A percentile compares a stretch with the other conserved stretches of the same genome.
Evolutionary conservation across 2,329 filamentous ascomycete species (phyloP).

Genomic region (Thermomyces lanuginosus): DNA sequence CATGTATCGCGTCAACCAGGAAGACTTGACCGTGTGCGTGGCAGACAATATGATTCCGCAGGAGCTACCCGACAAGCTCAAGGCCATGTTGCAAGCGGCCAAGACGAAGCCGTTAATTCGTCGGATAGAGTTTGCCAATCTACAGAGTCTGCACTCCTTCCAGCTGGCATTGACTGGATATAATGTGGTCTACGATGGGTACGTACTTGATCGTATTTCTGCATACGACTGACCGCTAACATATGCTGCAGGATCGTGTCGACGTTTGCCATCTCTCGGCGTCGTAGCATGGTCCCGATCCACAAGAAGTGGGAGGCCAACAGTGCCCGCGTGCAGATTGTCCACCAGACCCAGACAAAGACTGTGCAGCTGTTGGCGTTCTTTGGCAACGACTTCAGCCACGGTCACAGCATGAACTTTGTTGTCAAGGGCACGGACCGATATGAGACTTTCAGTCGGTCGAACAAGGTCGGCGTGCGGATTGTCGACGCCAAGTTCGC

Average conservation of each 20-base stretch:
- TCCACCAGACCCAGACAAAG: slow-evolving; percentile 60
- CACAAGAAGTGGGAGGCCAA: slow-evolving; percentile 87
- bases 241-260: slow-evolving; percentile 38
- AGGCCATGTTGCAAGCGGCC: slow-evolving; percentile 43
- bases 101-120: slow-evolving; percentile 51
- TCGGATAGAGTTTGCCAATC: slow-evolving; percentile 50
- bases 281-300: slow-evolving; percentile 78
- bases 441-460: slow-evolving; percentile 52
- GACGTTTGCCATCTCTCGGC: slow-evolving; percentile 64
- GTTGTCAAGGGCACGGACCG: slow-evolving; percentile 68
- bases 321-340: slow-evolving; percentile 63
- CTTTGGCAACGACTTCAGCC: slow-evolving; percentile 63
- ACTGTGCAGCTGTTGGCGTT: slow-evolving; percentile 67
- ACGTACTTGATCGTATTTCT: slow-evolving; percentile 9
- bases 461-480: slow-evolving; percentile 54
- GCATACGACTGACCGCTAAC: background rate
- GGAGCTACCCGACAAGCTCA: slow-evolving; percentile 46
- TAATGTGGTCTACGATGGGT: slow-evolving; percentile 53
- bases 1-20: slow-evolving; percentile 55
- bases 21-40: slow-evolving; percentile 60
- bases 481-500: slow-evolving; percentile 86
- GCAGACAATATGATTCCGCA: slow-evolving; percentile 49
- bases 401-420: slow-evolving; percentile 81
- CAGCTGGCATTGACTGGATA: slow-evolving; percentile 67
- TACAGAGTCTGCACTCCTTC: slow-evolving; percentile 53